These are phyloP conservation scores for Hyphopichia khmerensis DNA, from an alignment of 1,139 yeast genomes.

Conservation along the genomic window DNA sequence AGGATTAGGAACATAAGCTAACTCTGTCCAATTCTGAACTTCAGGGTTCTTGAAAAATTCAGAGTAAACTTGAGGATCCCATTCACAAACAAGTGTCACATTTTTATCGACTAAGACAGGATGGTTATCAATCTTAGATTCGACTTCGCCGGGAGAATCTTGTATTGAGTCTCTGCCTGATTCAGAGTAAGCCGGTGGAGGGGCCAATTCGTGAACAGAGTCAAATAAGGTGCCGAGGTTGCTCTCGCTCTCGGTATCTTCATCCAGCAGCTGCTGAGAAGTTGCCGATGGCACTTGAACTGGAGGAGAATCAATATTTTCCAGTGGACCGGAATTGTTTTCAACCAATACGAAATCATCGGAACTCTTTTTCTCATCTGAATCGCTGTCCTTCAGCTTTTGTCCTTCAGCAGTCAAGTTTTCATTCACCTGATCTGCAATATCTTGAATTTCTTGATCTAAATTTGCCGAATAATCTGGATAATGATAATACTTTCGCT, in stretches of 20 bases:
- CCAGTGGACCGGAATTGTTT: not conserved
- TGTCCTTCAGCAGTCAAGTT: conserved; percentile 12
- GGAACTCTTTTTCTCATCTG: conserved; percentile 11
- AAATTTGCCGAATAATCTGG: conserved; percentile 16
- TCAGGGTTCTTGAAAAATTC: conserved; percentile 49
- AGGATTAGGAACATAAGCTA: conserved; percentile 49
- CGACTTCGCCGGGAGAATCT: conserved; percentile 19
- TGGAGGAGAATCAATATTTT: conserved; percentile 1
- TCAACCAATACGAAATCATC: conserved; percentile 7
- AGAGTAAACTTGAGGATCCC: conserved; percentile 52
- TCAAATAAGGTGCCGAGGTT: conserved; percentile 26
- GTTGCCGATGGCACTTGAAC: conserved; percentile 6
- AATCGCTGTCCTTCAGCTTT: conserved; percentile 6
- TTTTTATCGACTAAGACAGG: conserved; percentile 27
- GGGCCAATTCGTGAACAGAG: conserved; percentile 22
- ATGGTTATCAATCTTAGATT: conserved; percentile 14
- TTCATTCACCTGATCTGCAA: conserved; percentile 11
- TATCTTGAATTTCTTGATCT: conserved; percentile 18
- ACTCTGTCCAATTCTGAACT: conserved; percentile 54
- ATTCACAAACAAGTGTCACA: conserved; percentile 68
- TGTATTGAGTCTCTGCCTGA: conserved; percentile 20
- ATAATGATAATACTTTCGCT: conserved; percentile 33
- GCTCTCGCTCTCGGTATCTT: conserved; percentile 17
- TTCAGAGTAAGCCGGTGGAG: conserved; percentile 19
- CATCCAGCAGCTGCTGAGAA: conserved; percentile 13